Evolutionary conservation across 345 rosid species (phyloP).

Genomic region (Clausena lansium): DNA sequence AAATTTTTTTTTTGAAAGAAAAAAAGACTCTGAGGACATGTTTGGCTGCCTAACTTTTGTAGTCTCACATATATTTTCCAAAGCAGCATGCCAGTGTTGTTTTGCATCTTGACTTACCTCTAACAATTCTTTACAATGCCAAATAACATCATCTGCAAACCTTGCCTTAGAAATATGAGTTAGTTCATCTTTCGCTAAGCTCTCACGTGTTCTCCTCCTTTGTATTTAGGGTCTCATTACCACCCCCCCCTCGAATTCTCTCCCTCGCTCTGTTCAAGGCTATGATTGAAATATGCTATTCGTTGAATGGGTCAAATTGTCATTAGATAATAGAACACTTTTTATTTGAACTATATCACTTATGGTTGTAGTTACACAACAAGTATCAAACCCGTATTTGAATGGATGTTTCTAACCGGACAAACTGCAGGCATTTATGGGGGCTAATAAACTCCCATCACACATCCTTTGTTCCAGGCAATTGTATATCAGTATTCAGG

Average conservation of each 20-base stretch:
- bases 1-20: too few species aligned
- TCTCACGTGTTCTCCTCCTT: neutral
- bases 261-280: neutral
- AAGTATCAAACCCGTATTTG: neutral
- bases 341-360: neutral
- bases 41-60: too few species aligned
- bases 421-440: conserved; percentile 6
- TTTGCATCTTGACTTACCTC: neutral
- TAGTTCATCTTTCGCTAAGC: neutral
- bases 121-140: neutral
- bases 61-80: too few species aligned
- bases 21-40: too few species aligned
- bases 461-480: neutral
- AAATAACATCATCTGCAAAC: neutral
- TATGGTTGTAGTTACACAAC: neutral
- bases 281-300: neutral
- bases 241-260: neutral
- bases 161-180: neutral
- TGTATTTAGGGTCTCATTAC: neutral
- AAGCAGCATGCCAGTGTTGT: too few species aligned
- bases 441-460: neutral
- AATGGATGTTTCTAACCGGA: neutral
- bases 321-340: neutral
- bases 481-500: neutral
- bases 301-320: neutral